phyloP scores from a whole-genome alignment of 192 early-diverging fungal species.

The Podila clonocystis region DNA sequence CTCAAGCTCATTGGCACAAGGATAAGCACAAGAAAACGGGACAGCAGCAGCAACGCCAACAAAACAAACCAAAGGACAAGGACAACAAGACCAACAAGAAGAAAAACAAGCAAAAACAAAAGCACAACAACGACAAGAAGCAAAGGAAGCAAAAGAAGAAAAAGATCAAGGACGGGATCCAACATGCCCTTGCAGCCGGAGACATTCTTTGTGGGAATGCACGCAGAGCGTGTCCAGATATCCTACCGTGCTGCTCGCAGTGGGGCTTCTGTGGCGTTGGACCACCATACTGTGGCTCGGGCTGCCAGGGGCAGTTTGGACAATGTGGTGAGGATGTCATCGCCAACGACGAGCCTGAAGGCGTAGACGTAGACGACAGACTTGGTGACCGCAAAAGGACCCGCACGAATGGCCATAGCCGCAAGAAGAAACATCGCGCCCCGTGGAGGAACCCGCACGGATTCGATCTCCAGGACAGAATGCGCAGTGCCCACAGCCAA shows the following conservation, averaged over 20 bases:
- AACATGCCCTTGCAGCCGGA: not conserved
- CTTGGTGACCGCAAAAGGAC: not conserved
- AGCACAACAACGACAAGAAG: not conserved
- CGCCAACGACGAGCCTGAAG: not conserved
- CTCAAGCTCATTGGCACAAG: too few species aligned
- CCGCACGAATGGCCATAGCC: not conserved
- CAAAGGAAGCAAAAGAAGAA: not conserved
- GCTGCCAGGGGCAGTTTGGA: conserved; percentile 25
- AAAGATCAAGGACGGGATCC: not conserved
- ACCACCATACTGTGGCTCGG: conserved; percentile 6
- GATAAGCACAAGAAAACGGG: too few species aligned
- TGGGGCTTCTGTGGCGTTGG: conserved; percentile 33
- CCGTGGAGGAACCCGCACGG: not conserved
- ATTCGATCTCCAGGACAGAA: conserved; percentile 21
- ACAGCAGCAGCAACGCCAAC: not conserved
- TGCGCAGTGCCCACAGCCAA: not conserved
- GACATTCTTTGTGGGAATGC: conserved; percentile 12
- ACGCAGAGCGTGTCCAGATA: conserved; percentile 5
- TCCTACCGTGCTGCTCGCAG: conserved; percentile 27
- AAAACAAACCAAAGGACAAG: not conserved
- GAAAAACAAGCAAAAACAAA: not conserved
- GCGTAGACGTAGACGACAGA: not conserved
- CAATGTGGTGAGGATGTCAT: not conserved
- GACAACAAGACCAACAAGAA: not conserved
- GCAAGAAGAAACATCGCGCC: not conserved